phyloP scores from a whole-genome alignment of 1,139 yeast genomes.

The Keqinozyma sinolaborantium region DNA sequence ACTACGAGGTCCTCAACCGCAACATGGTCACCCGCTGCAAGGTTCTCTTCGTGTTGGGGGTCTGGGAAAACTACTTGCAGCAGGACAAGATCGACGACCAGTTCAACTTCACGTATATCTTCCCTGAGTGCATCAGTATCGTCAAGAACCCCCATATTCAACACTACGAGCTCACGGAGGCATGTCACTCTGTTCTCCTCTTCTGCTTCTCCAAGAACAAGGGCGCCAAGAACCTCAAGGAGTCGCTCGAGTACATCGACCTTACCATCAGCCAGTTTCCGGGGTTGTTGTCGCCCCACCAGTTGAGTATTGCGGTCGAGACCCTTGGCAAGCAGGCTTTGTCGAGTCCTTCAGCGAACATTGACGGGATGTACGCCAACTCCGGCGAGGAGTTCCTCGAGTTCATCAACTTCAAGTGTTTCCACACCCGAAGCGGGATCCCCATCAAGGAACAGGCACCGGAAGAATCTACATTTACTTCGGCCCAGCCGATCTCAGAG shows the following conservation, averaged over 20 bases:
- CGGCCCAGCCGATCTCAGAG: constrained; percentile 39
- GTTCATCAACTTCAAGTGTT: constrained; percentile 35
- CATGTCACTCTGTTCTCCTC: constrained; percentile 65
- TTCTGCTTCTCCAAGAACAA: constrained; percentile 33
- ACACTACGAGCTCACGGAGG: constrained; percentile 48
- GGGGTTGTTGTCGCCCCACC: constrained; percentile 47
- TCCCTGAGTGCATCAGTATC: constrained; percentile 41
- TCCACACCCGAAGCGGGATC: constrained; percentile 27
- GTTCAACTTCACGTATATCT: constrained; percentile 30
- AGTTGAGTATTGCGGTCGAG: constrained; percentile 56
- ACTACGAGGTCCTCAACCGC: constrained; percentile 27
- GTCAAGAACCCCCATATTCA: constrained; percentile 27
- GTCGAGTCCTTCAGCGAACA: constrained; percentile 34
- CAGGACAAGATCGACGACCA: constrained; percentile 17
- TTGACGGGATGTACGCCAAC: constrained; percentile 17
- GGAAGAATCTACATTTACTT: constrained; percentile 19
- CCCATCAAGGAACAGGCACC: constrained; percentile 14
- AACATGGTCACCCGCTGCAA: constrained; percentile 44
- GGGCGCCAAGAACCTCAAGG: constrained; percentile 19
- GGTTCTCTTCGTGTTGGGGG: constrained; percentile 53
- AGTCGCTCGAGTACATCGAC: constrained; percentile 31
- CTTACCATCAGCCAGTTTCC: constrained; percentile 54
- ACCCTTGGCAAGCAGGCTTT: constrained; percentile 52
- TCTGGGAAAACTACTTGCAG: constrained; percentile 56
- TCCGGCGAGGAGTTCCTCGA: constrained; percentile 39